A percentile compares a stretch with the other conserved stretches of the same genome.
These are phyloP conservation scores for Phialophora tarda DNA, from an alignment of 2,329 filamentous ascomycete genomes.

Conservation along the genomic window DNA sequence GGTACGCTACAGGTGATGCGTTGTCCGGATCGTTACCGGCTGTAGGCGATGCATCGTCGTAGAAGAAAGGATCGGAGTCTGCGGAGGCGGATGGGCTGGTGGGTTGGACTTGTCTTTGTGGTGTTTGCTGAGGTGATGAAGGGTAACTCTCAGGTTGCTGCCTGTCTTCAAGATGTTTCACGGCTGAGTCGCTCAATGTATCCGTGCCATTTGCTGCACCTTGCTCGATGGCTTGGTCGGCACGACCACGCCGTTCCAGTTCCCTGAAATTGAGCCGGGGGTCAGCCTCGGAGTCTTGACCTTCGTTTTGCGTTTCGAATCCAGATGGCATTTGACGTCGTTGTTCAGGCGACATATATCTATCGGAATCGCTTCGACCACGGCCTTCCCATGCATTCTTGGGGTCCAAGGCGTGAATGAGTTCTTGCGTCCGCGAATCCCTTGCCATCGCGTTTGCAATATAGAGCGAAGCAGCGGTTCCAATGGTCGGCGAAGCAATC, in stretches of 20 bases:
- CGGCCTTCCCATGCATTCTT: conserved; percentile 17
- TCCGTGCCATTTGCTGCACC: conserved; percentile 22
- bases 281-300: conserved; percentile 3
- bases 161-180: conserved; percentile 17
- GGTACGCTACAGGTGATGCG: background rate
- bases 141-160: conserved; percentile 20
- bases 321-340: conserved; percentile 2
- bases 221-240: conserved; percentile 23
- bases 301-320: conserved; percentile 2
- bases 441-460: conserved; percentile 29
- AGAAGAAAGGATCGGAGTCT: conserved; percentile 29
- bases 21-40: conserved; percentile 34
- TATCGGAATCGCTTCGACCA: background rate
- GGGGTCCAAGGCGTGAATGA: conserved; percentile 19
- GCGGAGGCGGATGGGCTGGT: conserved; percentile 12
- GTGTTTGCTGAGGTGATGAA: conserved; percentile 11
- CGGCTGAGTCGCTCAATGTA: conserved; percentile 18
- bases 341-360: background rate
- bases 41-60: conserved; percentile 39
- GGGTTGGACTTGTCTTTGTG: conserved; percentile 7
- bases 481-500: conserved; percentile 27
- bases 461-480: conserved; percentile 24
- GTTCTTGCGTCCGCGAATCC: conserved; percentile 34
- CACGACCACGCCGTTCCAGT: background rate
- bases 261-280: conserved; percentile 20